These are phyloP conservation scores for Bipolaris sorokiniana DNA, from an alignment of 2,329 filamentous ascomycete species.

Conservation along the genomic window DNA sequence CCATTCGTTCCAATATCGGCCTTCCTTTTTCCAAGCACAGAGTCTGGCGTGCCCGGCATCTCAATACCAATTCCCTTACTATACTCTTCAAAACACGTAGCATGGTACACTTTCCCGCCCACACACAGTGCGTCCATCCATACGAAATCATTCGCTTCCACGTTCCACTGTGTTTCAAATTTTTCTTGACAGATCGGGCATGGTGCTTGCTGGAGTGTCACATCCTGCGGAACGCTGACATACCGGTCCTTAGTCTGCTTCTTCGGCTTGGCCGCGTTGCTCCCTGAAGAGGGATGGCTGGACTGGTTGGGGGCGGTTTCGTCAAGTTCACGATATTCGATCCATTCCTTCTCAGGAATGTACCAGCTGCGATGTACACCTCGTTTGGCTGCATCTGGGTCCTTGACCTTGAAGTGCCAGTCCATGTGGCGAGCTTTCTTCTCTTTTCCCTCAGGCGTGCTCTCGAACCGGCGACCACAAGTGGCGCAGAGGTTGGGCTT, in stretches of 20 bases:
- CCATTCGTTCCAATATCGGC: constrained; percentile 33
- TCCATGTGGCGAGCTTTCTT: constrained; percentile 94
- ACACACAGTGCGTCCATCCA: constrained; percentile 88
- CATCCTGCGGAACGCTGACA: constrained; percentile 82
- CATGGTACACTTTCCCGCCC: constrained; percentile 83
- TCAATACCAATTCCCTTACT: constrained; percentile 42
- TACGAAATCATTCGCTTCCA: constrained; percentile 94
- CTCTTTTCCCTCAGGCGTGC: constrained; percentile 76
- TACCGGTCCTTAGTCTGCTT: constrained; percentile 70
- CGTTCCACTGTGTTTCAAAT: constrained; percentile 90
- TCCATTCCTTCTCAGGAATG: constrained; percentile 93
- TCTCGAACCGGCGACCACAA: constrained; percentile 85
- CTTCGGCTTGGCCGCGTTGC: constrained; percentile 50
- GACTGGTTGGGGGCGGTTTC: constrained; percentile 59
- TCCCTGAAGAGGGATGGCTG: constrained; percentile 35
- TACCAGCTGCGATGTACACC: constrained; percentile 95
- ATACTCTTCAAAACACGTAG: constrained; percentile 80
- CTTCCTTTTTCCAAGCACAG: constrained; percentile 48
- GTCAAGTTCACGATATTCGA: constrained; percentile 79
- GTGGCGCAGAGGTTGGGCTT: constrained; percentile 88
- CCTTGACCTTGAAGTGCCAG: constrained; percentile 96
- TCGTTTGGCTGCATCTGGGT: constrained; percentile 82
- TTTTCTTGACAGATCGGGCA: constrained; percentile 96
- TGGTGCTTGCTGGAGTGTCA: constrained; percentile 72
- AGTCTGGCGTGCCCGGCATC: constrained; percentile 45